A percentile compares a stretch with the other conserved stretches of the same genome.
These are phyloP conservation scores for Podila verticillata DNA, from an alignment of 192 early-diverging fungal genomes.

Conservation along the genomic window DNA sequence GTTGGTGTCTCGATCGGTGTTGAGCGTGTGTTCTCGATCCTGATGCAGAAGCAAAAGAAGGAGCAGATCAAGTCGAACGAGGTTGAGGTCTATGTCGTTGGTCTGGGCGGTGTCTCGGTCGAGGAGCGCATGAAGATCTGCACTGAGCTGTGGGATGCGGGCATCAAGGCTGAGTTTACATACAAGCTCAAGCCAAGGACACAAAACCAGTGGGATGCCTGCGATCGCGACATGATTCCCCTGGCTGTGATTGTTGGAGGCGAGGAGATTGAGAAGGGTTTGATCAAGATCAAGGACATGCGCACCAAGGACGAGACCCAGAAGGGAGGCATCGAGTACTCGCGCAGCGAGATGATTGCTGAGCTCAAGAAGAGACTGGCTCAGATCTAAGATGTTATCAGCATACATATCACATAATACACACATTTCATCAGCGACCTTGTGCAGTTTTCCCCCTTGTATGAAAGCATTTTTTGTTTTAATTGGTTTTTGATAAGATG, in stretches of 20 bases:
- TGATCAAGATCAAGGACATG: constrained; percentile 93
- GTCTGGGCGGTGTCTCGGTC: constrained; percentile 80
- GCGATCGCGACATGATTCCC: constrained; percentile 90
- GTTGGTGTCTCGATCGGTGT: constrained; percentile 96
- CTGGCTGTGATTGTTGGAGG: constrained; percentile 89
- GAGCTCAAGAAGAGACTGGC: constrained; percentile 67
- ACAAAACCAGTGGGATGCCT: constrained; percentile 79
- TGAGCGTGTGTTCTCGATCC: constrained; percentile 93
- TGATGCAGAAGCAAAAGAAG: constrained; percentile 69
- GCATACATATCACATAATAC: neutral
- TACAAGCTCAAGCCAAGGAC: constrained; percentile 93
- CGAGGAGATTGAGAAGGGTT: constrained; percentile 79
- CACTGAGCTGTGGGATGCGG: constrained; percentile 91
- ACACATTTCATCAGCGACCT: neutral
- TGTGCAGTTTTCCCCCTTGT: no score
- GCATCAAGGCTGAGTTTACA: constrained; percentile 88
- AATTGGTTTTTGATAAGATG: no score
- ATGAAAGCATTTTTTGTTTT: no score
- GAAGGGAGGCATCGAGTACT: constrained; percentile 64
- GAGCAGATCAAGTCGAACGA: constrained; percentile 78
- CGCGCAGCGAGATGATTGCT: constrained; percentile 68
- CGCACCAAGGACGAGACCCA: constrained; percentile 63
- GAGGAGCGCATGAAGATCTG: constrained; percentile 90
- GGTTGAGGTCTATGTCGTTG: constrained; percentile 88
- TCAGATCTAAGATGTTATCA: constrained; percentile 14